Base-by-base conservation (phyloP, 148 eudicot species). In the Beta vulgaris region DNA sequence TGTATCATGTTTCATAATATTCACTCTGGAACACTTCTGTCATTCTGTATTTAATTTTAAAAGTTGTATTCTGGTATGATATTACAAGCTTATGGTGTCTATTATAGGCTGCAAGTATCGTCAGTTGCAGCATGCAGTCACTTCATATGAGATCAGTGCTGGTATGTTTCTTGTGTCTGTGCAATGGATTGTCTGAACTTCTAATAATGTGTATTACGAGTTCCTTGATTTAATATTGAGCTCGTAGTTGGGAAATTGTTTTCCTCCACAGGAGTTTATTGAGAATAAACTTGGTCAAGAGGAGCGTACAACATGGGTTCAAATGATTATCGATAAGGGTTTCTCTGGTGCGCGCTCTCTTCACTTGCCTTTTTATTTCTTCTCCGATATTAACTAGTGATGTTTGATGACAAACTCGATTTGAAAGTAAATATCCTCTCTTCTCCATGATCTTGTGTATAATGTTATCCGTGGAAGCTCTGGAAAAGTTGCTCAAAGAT, bases 401-500 rank as follows among this genome's bases (percentile, higher is more conserved):
- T 10, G 15, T 23, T 6, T 12, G 16, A 14, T 71, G 18, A 34
- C 28, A 23, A 34, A 15, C 11, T 54, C 62, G n/a, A n/a, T n/a
- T n/a, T n/a, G n/a, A n/a, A n/a, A n/a, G n/a, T n/a, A n/a, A n/a
- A n/a, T n/a, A n/a, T n/a, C n/a, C n/a, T n/a, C n/a, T n/a, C n/a
- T n/a, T n/a, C n/a, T n/a, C n/a, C n/a, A n/a, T n/a, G n/a, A n/a
- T n/a, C n/a, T n/a, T n/a, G n/a, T n/a, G n/a, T n/a, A n/a, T n/a
- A n/a, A n/a, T n/a, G n/a, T n/a, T n/a, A n/a, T n/a, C n/a, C n/a
- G n/a, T n/a, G n/a, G n/a, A n/a, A n/a, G 88, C 88, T 78, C 77
- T 85, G 51, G 88, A 85, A 74, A 85, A 73, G 43, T 77, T 85
- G 78, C 80, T 85, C 10, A 80, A 80, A 78, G 80, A 78, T 63